These are phyloP conservation scores for Lobosporangium transversale DNA, from an alignment of 192 early-diverging fungal genomes.

Conservation along the genomic window DNA sequence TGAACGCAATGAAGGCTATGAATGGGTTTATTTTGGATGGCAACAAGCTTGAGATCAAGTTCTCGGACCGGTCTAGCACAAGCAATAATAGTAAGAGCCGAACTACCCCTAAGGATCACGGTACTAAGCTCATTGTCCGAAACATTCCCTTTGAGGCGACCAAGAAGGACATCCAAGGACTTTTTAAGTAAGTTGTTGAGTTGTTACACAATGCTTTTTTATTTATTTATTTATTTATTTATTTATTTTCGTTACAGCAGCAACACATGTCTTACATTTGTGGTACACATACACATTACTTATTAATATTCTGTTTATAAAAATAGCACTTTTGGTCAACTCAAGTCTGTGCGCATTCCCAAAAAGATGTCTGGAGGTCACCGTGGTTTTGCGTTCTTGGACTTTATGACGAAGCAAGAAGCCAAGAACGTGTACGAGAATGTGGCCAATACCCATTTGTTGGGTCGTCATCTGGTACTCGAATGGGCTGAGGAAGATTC, in stretches of 20 bases:
- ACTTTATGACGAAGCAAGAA: slow-evolving; percentile 96
- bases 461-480: slow-evolving; percentile 95
- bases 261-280: background rate
- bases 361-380: slow-evolving; percentile 93
- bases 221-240: no score
- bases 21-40: slow-evolving; percentile 89
- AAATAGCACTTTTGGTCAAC: slow-evolving; percentile 86
- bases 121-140: slow-evolving; percentile 91
- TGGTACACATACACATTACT: background rate
- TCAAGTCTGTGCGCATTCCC: slow-evolving; percentile 95
- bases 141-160: slow-evolving; percentile 98
- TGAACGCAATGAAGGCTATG: slow-evolving; percentile 86
- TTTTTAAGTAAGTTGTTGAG: slow-evolving; percentile 89
- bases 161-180: slow-evolving; percentile 89
- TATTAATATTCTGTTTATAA: background rate
- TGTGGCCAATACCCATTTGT: slow-evolving; percentile 93
- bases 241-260: background rate
- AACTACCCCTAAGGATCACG: slow-evolving; percentile 62
- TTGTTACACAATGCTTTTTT: no score
- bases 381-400: slow-evolving; percentile 98
- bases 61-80: slow-evolving; percentile 75
- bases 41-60: slow-evolving; percentile 89
- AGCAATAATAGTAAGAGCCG: slow-evolving; percentile 49
- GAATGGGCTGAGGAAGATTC: slow-evolving; percentile 94
- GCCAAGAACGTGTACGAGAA: slow-evolving; percentile 90